Conservation (phyloP, 345 rosid species). For the Eucalyptus rudis region DNA sequence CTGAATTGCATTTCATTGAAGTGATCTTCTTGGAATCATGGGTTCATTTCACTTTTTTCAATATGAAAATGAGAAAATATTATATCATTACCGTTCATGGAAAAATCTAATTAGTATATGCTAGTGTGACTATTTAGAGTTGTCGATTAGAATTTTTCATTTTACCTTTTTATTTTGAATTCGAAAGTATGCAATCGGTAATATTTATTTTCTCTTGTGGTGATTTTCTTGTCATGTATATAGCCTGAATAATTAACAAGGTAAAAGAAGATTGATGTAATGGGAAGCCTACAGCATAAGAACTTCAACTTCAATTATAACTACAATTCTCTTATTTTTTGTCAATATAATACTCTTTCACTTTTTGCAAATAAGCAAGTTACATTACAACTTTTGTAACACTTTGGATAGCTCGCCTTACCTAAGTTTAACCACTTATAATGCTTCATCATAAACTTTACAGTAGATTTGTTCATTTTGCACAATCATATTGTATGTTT, state of each 20-base stretch:
- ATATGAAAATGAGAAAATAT: too few species aligned
- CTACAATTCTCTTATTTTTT: not conserved
- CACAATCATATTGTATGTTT: not conserved
- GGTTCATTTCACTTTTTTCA: too few species aligned
- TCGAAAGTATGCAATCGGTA: too few species aligned
- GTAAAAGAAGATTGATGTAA: not conserved
- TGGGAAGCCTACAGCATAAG: not conserved
- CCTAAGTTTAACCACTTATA: not conserved
- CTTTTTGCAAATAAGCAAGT: not conserved
- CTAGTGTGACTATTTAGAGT: too few species aligned
- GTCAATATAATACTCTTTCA: not conserved
- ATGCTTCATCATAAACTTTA: not conserved
- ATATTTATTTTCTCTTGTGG: not conserved
- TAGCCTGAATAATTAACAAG: not conserved
- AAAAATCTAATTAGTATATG: too few species aligned
- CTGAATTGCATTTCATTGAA: too few species aligned
- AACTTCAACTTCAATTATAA: not conserved
- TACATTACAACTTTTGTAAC: not conserved
- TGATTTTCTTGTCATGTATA: not conserved
- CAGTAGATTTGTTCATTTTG: not conserved
- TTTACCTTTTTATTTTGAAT: too few species aligned
- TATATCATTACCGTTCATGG: too few species aligned
- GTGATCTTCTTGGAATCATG: too few species aligned
- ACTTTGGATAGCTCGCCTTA: not conserved
- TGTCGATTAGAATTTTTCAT: too few species aligned